These are phyloP conservation scores for Fusarium piperis DNA, from an alignment of 2,329 filamentous ascomycete genomes.

Conservation along the genomic window DNA sequence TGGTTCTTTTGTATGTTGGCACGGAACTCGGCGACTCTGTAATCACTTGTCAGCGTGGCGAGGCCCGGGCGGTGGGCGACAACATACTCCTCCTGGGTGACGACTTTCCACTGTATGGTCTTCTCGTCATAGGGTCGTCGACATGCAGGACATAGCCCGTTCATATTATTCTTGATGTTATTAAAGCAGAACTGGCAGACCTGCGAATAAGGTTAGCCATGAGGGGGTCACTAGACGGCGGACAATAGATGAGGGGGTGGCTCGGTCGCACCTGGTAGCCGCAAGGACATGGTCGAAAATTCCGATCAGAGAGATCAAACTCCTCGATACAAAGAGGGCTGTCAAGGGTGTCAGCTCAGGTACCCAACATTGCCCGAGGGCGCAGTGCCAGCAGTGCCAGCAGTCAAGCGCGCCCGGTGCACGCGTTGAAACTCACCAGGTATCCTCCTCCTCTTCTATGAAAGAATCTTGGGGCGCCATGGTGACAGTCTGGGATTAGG, in stretches of 20 bases:
- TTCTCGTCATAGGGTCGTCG: constrained; percentile 95
- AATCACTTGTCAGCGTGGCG: constrained; percentile 32
- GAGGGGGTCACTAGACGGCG: constrained; percentile 29
- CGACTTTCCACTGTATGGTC: constrained; percentile 95
- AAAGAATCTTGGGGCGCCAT: constrained; percentile 78
- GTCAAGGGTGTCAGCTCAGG: constrained; percentile 36
- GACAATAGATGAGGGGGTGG: background rate
- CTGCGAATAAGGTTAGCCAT: constrained; percentile 57
- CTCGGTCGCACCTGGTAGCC: constrained; percentile 85
- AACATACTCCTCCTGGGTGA: constrained; percentile 91
- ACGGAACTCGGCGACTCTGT: constrained; percentile 77
- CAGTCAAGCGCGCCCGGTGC: constrained; percentile 8
- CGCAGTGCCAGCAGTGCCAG: constrained; percentile 22
- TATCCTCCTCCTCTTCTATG: constrained; percentile 77
- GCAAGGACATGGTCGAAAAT: constrained; percentile 96
- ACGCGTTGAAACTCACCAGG: constrained; percentile 61
- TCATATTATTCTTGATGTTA: constrained; percentile 98
- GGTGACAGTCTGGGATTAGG: constrained; percentile 42
- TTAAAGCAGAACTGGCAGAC: constrained; percentile 99
- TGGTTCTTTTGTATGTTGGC: constrained; percentile 88
- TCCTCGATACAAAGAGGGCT: constrained; percentile 99
- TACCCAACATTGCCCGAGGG: constrained; percentile 35
- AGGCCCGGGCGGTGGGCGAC: background rate
- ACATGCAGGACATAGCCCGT: constrained; percentile 96
- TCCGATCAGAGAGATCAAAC: constrained; percentile 96